These are phyloP conservation scores for Aspergillus sp. DNA, from an alignment of 2,329 filamentous ascomycete genomes.

Conservation along the genomic window DNA sequence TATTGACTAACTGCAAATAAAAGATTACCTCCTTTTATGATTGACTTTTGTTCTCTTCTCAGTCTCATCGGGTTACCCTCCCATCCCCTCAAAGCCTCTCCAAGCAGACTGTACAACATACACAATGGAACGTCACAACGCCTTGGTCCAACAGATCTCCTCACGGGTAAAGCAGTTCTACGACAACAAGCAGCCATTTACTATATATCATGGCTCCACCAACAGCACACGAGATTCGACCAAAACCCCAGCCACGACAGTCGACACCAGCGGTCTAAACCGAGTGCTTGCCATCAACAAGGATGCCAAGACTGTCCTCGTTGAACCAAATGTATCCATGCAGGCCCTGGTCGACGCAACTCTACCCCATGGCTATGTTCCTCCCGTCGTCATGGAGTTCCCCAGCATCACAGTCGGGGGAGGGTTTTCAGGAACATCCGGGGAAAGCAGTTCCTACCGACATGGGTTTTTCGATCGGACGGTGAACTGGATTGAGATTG, in stretches of 20 bases:
- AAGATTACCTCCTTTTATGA: too few relatives aligned
- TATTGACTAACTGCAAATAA: too few relatives aligned
- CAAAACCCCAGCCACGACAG: slow-evolving; percentile 40
- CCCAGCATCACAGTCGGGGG: slow-evolving; percentile 64
- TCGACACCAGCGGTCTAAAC: slow-evolving; percentile 62
- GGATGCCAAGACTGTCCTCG: slow-evolving; percentile 50
- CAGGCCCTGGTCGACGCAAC: slow-evolving; percentile 56
- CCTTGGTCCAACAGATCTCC: slow-evolving; percentile 6
- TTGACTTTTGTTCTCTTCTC: too few relatives aligned
- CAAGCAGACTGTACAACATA: neutral
- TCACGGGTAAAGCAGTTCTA: slow-evolving; percentile 32
- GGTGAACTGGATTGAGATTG: slow-evolving; percentile 57
- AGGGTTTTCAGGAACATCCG: slow-evolving; percentile 60
- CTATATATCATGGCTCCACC: slow-evolving; percentile 69
- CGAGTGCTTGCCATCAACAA: slow-evolving; percentile 58
- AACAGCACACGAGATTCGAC: slow-evolving; percentile 63
- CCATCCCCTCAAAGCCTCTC: too few relatives aligned
- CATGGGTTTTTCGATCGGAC: slow-evolving; percentile 62
- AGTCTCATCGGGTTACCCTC: too few relatives aligned
- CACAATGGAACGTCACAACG: neutral
- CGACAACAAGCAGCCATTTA: slow-evolving; percentile 53
- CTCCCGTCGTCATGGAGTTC: slow-evolving; percentile 64
- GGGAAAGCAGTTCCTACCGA: slow-evolving; percentile 61
- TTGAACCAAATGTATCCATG: slow-evolving; percentile 66
- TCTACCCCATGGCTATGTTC: slow-evolving; percentile 50